Percentiles rank a stretch among this genome's conserved stretches.
Conservation (phyloP, 768 basidiomycete species). For the Mycena albidolilacea region DNA sequence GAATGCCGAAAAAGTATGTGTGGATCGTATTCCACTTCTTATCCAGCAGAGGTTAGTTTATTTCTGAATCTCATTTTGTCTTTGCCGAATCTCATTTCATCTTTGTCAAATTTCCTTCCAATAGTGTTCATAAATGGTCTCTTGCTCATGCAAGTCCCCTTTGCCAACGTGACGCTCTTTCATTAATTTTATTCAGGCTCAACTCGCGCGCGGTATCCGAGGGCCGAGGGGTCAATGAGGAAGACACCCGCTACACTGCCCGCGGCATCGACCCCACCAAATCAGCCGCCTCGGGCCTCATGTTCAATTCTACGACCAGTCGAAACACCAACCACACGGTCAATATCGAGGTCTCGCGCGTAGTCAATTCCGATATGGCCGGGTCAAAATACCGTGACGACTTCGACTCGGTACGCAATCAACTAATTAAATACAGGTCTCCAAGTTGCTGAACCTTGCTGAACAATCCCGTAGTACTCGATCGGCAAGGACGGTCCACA, state of each 20-base stretch:
- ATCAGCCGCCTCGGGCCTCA: neutral
- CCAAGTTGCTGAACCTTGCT: neutral
- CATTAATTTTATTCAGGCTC: constrained; percentile 32
- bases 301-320: neutral
- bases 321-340: neutral
- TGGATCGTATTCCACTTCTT: constrained; percentile 49
- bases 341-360: constrained; percentile 20
- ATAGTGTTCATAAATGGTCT: constrained; percentile 44
- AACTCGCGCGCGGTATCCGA: constrained; percentile 41
- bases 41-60: constrained; percentile 39
- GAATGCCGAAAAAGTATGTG: constrained; percentile 40
- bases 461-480: neutral
- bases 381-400: neutral
- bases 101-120: neutral
- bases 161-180: neutral
- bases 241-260: constrained; percentile 16
- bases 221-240: constrained; percentile 42
- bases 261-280: neutral
- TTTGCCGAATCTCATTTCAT: neutral
- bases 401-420: constrained; percentile 1
- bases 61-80: neutral
- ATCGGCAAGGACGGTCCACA: constrained; percentile 4
- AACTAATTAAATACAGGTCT: too few species aligned
- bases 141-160: constrained; percentile 38
- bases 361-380: neutral